Conservation (phyloP, 1,139 yeast genomes). For the Cylindricascospora bacillispora region DNA sequence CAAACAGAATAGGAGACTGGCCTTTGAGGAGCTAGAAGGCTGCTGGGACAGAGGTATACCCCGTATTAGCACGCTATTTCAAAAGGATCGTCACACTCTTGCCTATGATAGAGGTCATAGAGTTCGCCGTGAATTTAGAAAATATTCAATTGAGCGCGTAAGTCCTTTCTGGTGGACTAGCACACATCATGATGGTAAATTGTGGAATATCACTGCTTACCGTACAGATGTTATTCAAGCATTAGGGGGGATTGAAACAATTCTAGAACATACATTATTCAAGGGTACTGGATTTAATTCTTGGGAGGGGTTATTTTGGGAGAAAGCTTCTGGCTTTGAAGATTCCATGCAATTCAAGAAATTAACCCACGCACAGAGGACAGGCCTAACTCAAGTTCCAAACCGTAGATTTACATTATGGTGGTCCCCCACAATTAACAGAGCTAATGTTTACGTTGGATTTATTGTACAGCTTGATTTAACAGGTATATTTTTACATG, state of each 20-base stretch:
- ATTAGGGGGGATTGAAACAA: constrained; percentile 93
- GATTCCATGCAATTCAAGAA: constrained; percentile 91
- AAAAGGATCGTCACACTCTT: constrained; percentile 85
- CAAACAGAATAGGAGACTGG: constrained; percentile 72
- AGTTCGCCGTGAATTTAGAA: constrained; percentile 65
- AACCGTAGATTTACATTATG: constrained; percentile 93
- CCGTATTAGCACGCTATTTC: constrained; percentile 86
- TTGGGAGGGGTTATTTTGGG: constrained; percentile 99
- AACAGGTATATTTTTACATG: constrained; percentile 94
- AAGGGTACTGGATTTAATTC: constrained; percentile 96
- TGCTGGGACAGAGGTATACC: constrained; percentile 97
- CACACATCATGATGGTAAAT: constrained; percentile 83
- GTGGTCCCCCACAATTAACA: constrained; percentile 99
- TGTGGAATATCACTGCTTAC: constrained; percentile 89
- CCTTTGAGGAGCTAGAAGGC: constrained; percentile 87
- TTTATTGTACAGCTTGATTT: constrained; percentile 90
- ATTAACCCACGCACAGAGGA: constrained; percentile 92
- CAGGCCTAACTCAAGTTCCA: constrained; percentile 96
- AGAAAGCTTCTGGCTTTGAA: constrained; percentile 91
- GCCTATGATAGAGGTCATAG: constrained; percentile 95
- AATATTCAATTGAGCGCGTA: constrained; percentile 53
- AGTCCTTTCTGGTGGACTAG: constrained; percentile 98
- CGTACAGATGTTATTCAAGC: constrained; percentile 96
- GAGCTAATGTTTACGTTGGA: constrained; percentile 97
- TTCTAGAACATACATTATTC: constrained; percentile 86